Conservation (phyloP, 2,329 filamentous ascomycete genomes). For the Arthrobotrys iridis region DNA sequence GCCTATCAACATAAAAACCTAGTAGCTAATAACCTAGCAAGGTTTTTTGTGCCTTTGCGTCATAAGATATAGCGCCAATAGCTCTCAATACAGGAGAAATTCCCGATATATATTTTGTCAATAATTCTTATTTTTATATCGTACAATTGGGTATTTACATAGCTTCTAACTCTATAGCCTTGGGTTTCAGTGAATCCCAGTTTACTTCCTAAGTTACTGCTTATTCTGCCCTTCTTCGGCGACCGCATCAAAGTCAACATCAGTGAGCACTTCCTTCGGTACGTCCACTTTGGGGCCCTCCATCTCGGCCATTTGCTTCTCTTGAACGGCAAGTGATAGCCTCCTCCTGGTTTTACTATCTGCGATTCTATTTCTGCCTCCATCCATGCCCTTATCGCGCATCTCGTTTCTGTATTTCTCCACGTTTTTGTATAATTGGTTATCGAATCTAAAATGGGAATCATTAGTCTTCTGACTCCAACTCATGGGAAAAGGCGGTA, state of each 20-base stretch:
- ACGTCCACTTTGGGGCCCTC: not conserved
- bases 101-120: not conserved
- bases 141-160: slow-evolving; percentile 50
- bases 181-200: not conserved
- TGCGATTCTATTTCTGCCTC: slow-evolving; percentile 69
- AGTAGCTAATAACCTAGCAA: too few species aligned
- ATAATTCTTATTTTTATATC: slow-evolving; percentile 12
- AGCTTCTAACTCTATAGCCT: not conserved
- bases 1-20: too few species aligned
- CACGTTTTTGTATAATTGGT: slow-evolving; percentile 68
- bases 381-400: slow-evolving; percentile 63
- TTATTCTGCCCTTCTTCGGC: slow-evolving; percentile 14
- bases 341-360: slow-evolving; percentile 64
- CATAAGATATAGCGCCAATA: too few species aligned
- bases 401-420: slow-evolving; percentile 64
- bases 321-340: slow-evolving; percentile 62
- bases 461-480: not conserved
- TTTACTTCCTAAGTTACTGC: not conserved
- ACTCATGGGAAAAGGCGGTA: slow-evolving; percentile 18
- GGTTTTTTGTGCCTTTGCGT: too few species aligned
- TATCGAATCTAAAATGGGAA: slow-evolving; percentile 68
- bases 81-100: too few species aligned
- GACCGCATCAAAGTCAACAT: slow-evolving; percentile 39
- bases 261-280: slow-evolving; percentile 56
- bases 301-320: slow-evolving; percentile 57